Evolutionary conservation across 1,284 basidiomycete genomes (phyloP), one percentile per base, ranked within the genome.

Genomic region (Trametes hirsuta): DNA sequence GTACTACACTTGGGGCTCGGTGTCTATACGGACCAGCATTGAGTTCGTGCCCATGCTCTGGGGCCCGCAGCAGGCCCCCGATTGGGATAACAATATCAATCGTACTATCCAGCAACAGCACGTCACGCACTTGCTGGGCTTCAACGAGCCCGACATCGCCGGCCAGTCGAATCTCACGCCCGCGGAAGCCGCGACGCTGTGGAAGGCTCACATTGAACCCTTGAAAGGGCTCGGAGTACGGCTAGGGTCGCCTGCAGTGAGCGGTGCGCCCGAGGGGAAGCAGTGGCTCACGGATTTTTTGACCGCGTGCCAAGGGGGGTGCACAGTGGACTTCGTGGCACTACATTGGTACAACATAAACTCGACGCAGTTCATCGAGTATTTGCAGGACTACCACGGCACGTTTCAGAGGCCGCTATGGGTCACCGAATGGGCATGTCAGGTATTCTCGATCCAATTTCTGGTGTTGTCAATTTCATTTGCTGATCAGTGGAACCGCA

Each of bases 351-450:
- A 81, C 68, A 78, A 76, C 55, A 67, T 75, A 47, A 74, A 76
- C 53, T 73, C 75, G 6, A 70, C 72, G 6, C 69, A 70, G 41
- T 78, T 82, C 65, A 71, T 76, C 39, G 60, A 69, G 21, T 77
- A 78, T 55, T 64, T 81, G 12, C 64, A 74, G 34, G 76, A 78
- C 51, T 79, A 77, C 59, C 74, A 80, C 62, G 50, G 72, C 4
- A 75, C 76, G 0, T 81, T 77, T 66, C 66, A 75, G 48, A 61
- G 68, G n/a, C 76, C 76, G 1, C 68, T 82, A 10, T 81, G 79
- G 78, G 73, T 82, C 1, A 81, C 81, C 3, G 81, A 80, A 66
- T 75, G 74, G 75, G 75, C 73, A 0, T 74, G 72, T 59, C 72
- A 75, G 68, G 73, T 75, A 45, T 8, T 8, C 64, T 51, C 30